Evolutionary conservation across 2,329 filamentous ascomycete genomes (phyloP).

Genomic region (Penicillium sp.): DNA sequence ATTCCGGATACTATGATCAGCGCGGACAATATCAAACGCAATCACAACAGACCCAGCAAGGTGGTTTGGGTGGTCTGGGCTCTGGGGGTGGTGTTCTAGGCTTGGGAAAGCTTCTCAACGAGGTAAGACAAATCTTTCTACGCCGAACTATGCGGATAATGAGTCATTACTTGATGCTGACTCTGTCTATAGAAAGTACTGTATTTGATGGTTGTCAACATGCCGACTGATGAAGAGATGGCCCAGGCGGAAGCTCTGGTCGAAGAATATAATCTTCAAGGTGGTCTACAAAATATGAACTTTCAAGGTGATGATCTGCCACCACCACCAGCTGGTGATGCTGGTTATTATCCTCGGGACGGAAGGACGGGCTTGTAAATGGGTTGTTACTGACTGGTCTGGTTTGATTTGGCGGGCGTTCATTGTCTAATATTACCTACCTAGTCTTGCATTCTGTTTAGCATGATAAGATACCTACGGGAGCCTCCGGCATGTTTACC

Average conservation of each 20-base stretch:
- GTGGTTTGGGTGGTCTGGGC: background rate
- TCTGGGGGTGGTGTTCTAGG: background rate
- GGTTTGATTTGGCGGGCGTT: too few species aligned
- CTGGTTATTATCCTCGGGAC: background rate
- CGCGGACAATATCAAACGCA: background rate
- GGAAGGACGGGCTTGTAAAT: too few species aligned
- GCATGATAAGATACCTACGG: too few species aligned
- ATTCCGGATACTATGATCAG: background rate
- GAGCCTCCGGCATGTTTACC: too few species aligned
- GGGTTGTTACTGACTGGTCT: too few species aligned
- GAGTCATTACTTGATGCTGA: background rate
- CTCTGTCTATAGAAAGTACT: constrained; percentile 37
- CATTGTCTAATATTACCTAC: too few species aligned
- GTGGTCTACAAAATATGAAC: background rate
- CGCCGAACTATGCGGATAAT: background rate
- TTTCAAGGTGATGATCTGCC: too few species aligned
- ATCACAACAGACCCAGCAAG: background rate
- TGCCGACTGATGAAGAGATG: constrained; percentile 46
- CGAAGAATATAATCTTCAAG: background rate
- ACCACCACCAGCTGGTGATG: background rate
- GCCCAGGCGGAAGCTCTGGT: background rate
- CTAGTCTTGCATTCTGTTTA: too few species aligned
- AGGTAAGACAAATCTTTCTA: background rate
- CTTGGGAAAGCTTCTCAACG: background rate
- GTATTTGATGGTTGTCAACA: constrained; percentile 51